Evolutionary conservation across 257 asterid genomes (phyloP).

Genomic region (Ilex aquifolium): DNA sequence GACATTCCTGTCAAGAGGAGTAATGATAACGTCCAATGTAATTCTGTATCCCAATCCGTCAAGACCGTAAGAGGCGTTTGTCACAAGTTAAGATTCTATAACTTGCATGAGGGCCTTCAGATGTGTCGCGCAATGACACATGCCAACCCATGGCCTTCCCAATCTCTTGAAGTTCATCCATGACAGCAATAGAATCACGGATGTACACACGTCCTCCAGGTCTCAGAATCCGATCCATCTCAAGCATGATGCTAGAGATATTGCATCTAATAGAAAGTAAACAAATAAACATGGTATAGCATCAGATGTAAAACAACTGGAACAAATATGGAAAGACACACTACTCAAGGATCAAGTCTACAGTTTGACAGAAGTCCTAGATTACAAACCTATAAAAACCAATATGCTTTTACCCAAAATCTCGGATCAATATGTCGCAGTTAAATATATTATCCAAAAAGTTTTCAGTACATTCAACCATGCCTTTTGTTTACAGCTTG

Average conservation of each 20-base stretch:
- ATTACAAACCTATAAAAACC: no score
- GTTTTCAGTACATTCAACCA: no score
- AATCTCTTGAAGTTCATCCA: conserved; percentile 68
- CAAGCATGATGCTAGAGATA: conserved; percentile 72
- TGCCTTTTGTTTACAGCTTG: no score
- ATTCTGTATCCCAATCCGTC: background rate
- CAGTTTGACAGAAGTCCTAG: no score
- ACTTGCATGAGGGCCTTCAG: conserved; percentile 89
- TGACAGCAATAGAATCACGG: conserved; percentile 54
- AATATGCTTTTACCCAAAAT: no score
- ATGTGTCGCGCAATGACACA: conserved; percentile 61
- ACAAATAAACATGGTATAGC: background rate
- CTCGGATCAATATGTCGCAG: no score
- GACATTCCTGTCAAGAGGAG: no score
- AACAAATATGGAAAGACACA: no score
- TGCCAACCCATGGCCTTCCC: conserved; percentile 83
- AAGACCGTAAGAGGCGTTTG: conserved; percentile 30
- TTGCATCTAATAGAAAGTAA: conserved; percentile 53
- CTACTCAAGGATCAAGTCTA: no score
- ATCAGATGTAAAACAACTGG: no score
- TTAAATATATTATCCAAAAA: no score
- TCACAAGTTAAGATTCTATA: conserved; percentile 62
- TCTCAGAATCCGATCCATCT: conserved; percentile 86
- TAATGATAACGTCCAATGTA: no score
- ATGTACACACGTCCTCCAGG: conserved; percentile 80